Evolutionary conservation across 768 basidiomycete genomes (phyloP).

Genomic region (Podaxis mareebaensis): DNA sequence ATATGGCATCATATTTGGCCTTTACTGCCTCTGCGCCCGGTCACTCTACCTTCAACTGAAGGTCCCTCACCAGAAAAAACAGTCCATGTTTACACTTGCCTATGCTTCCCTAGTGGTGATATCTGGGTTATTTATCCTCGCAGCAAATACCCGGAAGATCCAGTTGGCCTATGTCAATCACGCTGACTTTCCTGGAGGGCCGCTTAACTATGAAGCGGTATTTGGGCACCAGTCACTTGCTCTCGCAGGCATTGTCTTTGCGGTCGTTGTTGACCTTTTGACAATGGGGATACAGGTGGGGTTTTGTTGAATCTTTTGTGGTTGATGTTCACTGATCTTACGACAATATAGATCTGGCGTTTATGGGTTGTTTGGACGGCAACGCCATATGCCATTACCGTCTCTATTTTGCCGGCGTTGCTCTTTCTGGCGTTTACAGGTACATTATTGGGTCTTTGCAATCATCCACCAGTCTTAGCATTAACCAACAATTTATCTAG

Average conservation of each 20-base stretch:
- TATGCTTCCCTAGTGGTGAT: background rate
- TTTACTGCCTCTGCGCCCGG: background rate
- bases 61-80: background rate
- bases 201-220: background rate
- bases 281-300: background rate
- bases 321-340: background rate
- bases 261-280: background rate
- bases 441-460: background rate
- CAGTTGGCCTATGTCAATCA: background rate
- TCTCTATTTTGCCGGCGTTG: background rate
- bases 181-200: background rate
- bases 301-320: background rate
- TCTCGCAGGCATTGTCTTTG: background rate
- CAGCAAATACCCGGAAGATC: background rate
- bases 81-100: background rate
- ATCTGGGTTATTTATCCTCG: background rate
- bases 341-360: background rate
- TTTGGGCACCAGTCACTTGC: background rate
- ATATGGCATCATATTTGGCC: background rate
- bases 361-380: background rate
- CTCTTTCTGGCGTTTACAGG: background rate
- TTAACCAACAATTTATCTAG: background rate
- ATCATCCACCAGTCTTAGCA: background rate
- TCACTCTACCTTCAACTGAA: background rate
- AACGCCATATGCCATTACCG: background rate